These are phyloP conservation scores for Zygosaccharomyces kombuchaensis DNA, from an alignment of 805 yeast genomes.

Conservation along the genomic window DNA sequence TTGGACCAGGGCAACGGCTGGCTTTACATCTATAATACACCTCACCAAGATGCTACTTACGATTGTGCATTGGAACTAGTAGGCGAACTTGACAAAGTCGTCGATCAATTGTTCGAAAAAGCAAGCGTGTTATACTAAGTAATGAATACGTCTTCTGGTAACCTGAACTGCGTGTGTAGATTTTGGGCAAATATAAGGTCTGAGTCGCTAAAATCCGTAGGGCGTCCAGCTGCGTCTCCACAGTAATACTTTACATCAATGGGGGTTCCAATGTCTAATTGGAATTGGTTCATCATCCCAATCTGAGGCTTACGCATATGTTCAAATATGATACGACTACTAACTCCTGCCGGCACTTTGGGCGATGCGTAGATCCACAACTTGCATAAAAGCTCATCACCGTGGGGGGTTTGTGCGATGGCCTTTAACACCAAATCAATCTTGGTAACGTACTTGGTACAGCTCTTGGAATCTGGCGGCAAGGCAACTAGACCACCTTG, in stretches of 20 bases:
- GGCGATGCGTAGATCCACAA: conserved; percentile 62
- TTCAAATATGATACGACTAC: conserved; percentile 8
- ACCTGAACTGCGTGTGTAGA: conserved; percentile 48
- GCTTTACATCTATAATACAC: conserved; percentile 87
- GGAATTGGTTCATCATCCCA: conserved; percentile 71
- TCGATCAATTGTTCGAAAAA: conserved; percentile 88
- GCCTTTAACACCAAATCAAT: conserved; percentile 38
- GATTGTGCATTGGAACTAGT: conserved; percentile 83
- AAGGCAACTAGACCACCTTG: conserved; percentile 57
- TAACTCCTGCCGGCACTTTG: conserved; percentile 41
- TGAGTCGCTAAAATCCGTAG: conserved; percentile 71
- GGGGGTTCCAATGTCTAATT: conserved; percentile 35
- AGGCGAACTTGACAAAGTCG: conserved; percentile 80
- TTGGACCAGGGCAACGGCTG: conserved; percentile 98
- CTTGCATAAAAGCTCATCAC: conserved; percentile 23
- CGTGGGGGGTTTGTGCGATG: conserved; percentile 26
- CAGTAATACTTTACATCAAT: conserved; percentile 42
- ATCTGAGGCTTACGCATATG: conserved; percentile 64
- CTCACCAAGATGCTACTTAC: conserved; percentile 81
- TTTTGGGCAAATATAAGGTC: conserved; percentile 67
- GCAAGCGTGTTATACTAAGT: conserved; percentile 73
- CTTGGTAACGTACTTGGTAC: conserved; percentile 40
- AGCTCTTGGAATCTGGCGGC: conserved; percentile 33
- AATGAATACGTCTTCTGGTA: conserved; percentile 68
- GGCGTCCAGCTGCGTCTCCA: conserved; percentile 97